phyloP scores from a whole-genome alignment of 495 filamentous ascomycete genomes.

The Acidiella bohemica region DNA sequence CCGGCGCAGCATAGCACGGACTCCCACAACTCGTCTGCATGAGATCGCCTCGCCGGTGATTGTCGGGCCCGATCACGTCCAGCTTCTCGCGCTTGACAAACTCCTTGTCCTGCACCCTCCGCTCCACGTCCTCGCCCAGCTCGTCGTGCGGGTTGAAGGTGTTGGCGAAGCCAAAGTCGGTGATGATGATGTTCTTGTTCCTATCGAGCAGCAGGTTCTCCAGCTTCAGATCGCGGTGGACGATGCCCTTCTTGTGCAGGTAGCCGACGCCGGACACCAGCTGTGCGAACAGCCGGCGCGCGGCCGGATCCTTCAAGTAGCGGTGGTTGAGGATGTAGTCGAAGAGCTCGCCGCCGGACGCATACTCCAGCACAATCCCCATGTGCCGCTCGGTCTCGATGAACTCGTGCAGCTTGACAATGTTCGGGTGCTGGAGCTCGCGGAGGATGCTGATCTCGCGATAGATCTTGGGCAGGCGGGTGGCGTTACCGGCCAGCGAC shows the following conservation, averaged over 20 bases:
- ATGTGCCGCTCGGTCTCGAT: constrained; percentile 92
- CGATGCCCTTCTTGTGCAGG: constrained; percentile 97
- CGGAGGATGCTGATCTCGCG: constrained; percentile 86
- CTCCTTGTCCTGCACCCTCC: constrained; percentile 70
- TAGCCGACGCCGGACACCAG: constrained; percentile 95
- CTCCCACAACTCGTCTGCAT: constrained; percentile 78
- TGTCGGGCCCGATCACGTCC: constrained; percentile 40
- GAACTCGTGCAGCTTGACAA: constrained; percentile 96
- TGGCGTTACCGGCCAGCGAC: constrained; percentile 70
- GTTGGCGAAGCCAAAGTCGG: constrained; percentile 98
- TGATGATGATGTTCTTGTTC: constrained; percentile 98
- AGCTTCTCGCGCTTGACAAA: constrained; percentile 67
- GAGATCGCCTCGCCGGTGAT: constrained; percentile 53
- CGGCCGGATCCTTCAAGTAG: constrained; percentile 85
- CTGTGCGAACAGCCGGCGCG: constrained; percentile 86
- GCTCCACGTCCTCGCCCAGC: constrained; percentile 77
- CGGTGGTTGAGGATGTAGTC: constrained; percentile 96
- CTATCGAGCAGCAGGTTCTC: constrained; percentile 93
- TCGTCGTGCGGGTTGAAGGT: constrained; percentile 86
- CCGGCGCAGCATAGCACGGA: constrained; percentile 90
- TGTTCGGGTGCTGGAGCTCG: constrained; percentile 84
- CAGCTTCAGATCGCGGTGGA: constrained; percentile 92
- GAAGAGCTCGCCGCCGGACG: constrained; percentile 93
- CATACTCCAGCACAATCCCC: constrained; percentile 96
- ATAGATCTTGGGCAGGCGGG: constrained; percentile 86